Percentiles rank a stretch among this genome's conserved stretches.
Conservation (phyloP, 2,329 filamentous ascomycete species). For the Diplocarpon mali region DNA sequence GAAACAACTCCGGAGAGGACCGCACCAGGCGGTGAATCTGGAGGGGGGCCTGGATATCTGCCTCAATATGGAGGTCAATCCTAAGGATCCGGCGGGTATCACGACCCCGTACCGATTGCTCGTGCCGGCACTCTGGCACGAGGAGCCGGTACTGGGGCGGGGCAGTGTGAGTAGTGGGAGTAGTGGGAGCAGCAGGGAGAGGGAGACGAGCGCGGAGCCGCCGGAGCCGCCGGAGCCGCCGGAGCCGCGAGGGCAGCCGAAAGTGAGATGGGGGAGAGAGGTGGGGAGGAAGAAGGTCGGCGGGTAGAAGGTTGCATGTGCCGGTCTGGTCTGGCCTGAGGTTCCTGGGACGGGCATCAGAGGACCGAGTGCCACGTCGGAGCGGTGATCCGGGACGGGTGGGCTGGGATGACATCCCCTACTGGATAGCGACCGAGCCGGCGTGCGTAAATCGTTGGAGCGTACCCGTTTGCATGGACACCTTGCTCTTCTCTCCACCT, state of each 20-base stretch:
- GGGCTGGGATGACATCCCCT: not conserved
- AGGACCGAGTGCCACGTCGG: constrained; percentile 1
- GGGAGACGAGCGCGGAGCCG: not conserved
- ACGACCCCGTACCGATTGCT: constrained; percentile 81
- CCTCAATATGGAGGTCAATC: constrained; percentile 80
- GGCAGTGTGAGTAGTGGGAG: constrained; percentile 2
- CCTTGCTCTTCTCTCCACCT: not conserved
- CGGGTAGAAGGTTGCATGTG: not conserved
- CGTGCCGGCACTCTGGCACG: constrained; percentile 63
- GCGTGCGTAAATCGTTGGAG: not conserved
- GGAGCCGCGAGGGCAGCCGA: not conserved
- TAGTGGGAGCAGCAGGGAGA: not conserved
- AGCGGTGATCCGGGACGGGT: no score
- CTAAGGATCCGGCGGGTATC: constrained; percentile 75
- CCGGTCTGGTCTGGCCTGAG: not conserved
- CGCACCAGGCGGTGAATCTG: constrained; percentile 57
- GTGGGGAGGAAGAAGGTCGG: not conserved
- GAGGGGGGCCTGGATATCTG: constrained; percentile 78
- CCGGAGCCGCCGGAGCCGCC: not conserved
- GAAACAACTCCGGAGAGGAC: constrained; percentile 46
- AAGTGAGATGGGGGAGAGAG: not conserved
- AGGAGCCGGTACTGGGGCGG: constrained; percentile 16
- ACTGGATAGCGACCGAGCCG: not conserved
- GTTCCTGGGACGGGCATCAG: constrained; percentile 3
- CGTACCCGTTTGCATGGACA: not conserved